Percentiles rank a stretch among this genome's conserved stretches.
Evolutionary conservation across 176 grass and related monocot genomes (phyloP).

Genomic region (Aegilops tauschii): DNA sequence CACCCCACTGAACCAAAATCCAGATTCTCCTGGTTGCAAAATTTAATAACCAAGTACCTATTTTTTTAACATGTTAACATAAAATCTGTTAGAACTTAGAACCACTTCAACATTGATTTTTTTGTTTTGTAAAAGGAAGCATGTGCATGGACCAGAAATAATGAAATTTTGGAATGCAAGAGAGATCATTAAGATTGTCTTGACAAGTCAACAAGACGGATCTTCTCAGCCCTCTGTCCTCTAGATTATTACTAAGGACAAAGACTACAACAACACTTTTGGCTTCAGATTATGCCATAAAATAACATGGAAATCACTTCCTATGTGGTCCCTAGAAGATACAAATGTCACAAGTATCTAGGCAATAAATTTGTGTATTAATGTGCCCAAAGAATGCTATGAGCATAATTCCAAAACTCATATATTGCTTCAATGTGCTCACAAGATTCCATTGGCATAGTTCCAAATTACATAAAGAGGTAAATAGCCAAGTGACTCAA

Average conservation of each 20-base stretch:
- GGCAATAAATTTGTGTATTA: background rate
- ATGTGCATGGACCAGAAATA: background rate
- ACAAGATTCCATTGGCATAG: background rate
- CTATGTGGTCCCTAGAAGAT: background rate
- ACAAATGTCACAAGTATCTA: background rate
- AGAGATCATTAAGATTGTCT: background rate
- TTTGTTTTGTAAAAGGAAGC: background rate
- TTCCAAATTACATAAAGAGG: background rate
- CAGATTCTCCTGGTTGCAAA: conserved; percentile 85
- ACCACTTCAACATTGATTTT: background rate
- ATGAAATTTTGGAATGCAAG: background rate
- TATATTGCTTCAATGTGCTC: background rate
- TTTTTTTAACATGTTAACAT: conserved; percentile 56
- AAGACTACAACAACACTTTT: background rate
- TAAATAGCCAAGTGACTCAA: background rate
- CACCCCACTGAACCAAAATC: conserved; percentile 85
- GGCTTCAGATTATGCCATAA: background rate
- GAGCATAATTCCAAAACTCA: background rate
- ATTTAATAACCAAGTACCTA: conserved; percentile 95
- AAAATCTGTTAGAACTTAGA: conserved; percentile 51
- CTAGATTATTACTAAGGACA: conserved; percentile 8
- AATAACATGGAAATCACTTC: background rate
- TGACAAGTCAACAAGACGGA: background rate
- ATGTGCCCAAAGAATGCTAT: background rate
- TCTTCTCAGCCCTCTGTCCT: background rate